These are phyloP conservation scores for Protomyces lactucae-debilis DNA, from an alignment of 1,139 yeast species.

Conservation along the genomic window DNA sequence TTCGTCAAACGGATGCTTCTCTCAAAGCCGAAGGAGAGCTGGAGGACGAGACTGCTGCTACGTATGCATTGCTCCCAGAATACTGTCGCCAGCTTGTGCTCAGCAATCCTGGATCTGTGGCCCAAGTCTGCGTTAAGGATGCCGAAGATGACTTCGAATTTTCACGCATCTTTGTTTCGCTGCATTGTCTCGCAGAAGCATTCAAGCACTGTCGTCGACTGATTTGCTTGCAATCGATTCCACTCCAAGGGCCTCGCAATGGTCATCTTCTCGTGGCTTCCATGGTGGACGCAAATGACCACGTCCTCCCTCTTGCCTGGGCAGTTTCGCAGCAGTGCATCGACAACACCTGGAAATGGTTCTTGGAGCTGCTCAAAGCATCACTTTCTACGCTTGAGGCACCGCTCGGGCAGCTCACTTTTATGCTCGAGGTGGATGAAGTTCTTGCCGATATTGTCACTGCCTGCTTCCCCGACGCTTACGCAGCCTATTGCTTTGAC, in stretches of 20 bases:
- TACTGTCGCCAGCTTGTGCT: not conserved
- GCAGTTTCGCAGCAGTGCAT: not conserved
- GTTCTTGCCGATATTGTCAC: not conserved
- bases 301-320: not conserved
- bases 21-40: not conserved
- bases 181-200: not conserved
- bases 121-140: not conserved
- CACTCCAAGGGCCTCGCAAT: not conserved
- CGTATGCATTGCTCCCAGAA: not conserved
- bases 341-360: not conserved
- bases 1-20: not conserved
- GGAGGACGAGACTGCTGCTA: not conserved
- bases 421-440: not conserved
- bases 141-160: not conserved
- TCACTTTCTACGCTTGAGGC: not conserved
- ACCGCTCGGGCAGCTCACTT: not conserved
- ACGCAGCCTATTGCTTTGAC: not conserved
- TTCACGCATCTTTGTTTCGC: not conserved
- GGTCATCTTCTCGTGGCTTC: not conserved
- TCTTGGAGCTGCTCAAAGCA: not conserved
- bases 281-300: not conserved
- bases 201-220: not conserved
- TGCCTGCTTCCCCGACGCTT: not conserved
- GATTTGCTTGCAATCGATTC: not conserved
- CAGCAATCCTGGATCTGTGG: not conserved